Percentiles rank a stretch among this genome's conserved stretches.
These are phyloP conservation scores for Sporothrix schenckii DNA, from an alignment of 2,329 filamentous ascomycete species.

Conservation along the genomic window DNA sequence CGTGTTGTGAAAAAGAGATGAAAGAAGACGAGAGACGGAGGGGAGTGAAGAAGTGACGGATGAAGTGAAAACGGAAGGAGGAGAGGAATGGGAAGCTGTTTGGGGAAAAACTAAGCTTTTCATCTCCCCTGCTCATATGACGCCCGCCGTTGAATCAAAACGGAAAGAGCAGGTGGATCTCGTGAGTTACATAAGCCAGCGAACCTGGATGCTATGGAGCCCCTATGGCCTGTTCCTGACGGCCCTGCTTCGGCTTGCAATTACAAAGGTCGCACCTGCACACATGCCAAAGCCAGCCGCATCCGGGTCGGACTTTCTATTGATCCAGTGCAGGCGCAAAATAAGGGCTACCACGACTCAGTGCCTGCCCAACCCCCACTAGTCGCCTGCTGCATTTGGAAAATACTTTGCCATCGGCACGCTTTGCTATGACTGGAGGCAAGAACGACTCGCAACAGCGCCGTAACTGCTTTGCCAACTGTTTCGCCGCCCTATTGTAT, in stretches of 20 bases:
- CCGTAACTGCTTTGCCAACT: background rate
- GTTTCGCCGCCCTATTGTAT: background rate
- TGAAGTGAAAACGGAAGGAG: slow-evolving; percentile 15
- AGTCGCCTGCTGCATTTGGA: slow-evolving; percentile 13
- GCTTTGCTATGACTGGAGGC: background rate
- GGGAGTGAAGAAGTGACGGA: background rate
- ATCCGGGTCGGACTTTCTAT: slow-evolving; percentile 30
- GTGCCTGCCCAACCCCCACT: slow-evolving; percentile 22
- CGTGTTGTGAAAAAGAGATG: background rate
- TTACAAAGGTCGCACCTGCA: background rate
- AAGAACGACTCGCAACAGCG: slow-evolving; percentile 5
- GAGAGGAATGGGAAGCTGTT: slow-evolving; percentile 9
- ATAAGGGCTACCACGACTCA: slow-evolving; percentile 31
- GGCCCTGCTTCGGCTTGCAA: background rate
- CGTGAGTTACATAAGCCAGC: slow-evolving; percentile 26
- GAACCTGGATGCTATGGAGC: background rate
- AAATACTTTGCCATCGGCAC: slow-evolving; percentile 23
- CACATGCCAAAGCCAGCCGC: slow-evolving; percentile 3
- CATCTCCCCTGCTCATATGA: background rate
- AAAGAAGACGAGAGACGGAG: background rate
- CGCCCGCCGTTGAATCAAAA: slow-evolving; percentile 24
- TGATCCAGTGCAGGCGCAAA: slow-evolving; percentile 29
- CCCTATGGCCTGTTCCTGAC: slow-evolving; percentile 4
- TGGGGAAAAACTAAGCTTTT: slow-evolving; percentile 24
- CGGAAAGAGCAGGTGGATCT: slow-evolving; percentile 26